These are phyloP conservation scores for Hippophae gyantsensis DNA, from an alignment of 306 rosid genomes.

Conservation along the genomic window DNA sequence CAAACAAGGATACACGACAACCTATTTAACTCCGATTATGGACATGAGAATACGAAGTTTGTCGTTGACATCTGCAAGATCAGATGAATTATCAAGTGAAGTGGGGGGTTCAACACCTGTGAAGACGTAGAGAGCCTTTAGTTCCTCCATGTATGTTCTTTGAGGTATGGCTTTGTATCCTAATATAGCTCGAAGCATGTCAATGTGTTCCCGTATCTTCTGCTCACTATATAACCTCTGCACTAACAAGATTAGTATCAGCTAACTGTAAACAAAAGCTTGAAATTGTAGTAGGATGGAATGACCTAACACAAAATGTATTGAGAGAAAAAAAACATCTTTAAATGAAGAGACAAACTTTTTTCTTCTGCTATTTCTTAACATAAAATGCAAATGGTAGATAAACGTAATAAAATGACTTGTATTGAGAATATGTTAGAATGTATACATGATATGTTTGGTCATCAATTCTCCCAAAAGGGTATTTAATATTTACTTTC, in stretches of 20 bases:
- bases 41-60: constrained; percentile 66
- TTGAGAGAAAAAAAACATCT: too few relatives aligned
- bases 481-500: too few relatives aligned
- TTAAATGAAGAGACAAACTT: too few relatives aligned
- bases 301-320: too few relatives aligned
- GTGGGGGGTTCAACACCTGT: constrained; percentile 62
- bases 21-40: constrained; percentile 57
- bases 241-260: neutral
- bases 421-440: too few relatives aligned
- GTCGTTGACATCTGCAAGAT: constrained; percentile 30
- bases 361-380: too few relatives aligned
- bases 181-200: constrained; percentile 34
- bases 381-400: too few relatives aligned
- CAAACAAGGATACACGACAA: neutral
- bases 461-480: too few relatives aligned
- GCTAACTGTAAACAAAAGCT: neutral
- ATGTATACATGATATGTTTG: too few relatives aligned
- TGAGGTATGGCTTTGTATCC: constrained; percentile 43
- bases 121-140: constrained; percentile 62
- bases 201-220: constrained; percentile 44
- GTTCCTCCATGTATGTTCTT: constrained; percentile 45
- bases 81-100: constrained; percentile 18
- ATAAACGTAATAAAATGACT: too few relatives aligned
- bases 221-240: constrained; percentile 37
- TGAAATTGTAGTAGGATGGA: neutral